phyloP scores from a whole-genome alignment of 495 filamentous ascomycete genomes.

The Aspergillus incahuasiensis region DNA sequence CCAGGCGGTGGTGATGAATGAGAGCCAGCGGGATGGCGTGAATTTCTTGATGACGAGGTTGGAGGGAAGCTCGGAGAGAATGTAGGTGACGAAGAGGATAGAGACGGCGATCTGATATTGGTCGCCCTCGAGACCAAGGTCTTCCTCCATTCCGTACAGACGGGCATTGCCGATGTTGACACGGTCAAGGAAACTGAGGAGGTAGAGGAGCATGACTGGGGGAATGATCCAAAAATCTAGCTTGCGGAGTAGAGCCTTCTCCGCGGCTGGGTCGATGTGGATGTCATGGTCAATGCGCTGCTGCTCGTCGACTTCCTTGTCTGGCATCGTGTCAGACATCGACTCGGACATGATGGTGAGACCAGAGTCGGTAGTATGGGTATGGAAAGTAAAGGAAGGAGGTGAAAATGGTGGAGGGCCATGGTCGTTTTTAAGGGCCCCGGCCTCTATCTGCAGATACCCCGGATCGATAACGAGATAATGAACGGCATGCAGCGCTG shows the following conservation, averaged over 20 bases:
- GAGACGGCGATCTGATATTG: slow-evolving; percentile 23
- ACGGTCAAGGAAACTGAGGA: slow-evolving; percentile 43
- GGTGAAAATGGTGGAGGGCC: neutral
- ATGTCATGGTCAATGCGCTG: slow-evolving; percentile 6
- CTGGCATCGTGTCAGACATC: neutral
- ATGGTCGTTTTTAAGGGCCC: neutral
- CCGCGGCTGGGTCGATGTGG: slow-evolving; percentile 12
- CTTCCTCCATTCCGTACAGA: slow-evolving; percentile 6
- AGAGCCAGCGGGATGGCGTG: slow-evolving; percentile 11
- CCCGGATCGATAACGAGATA: slow-evolving; percentile 6
- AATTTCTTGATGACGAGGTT: slow-evolving; percentile 13
- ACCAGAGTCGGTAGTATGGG: neutral
- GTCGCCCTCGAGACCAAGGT: slow-evolving; percentile 6
- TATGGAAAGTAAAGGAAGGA: neutral
- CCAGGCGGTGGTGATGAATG: slow-evolving; percentile 11
- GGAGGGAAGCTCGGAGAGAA: slow-evolving; percentile 9
- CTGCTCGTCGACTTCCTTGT: slow-evolving; percentile 1
- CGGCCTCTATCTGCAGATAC: neutral
- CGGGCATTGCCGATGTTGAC: slow-evolving; percentile 36
- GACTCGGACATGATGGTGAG: slow-evolving; percentile 7
- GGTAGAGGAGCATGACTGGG: slow-evolving; percentile 45
- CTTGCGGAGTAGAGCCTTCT: slow-evolving; percentile 22
- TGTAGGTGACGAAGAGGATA: slow-evolving; percentile 24
- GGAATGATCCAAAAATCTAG: slow-evolving; percentile 43
- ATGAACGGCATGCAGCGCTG: neutral